Percentiles rank a stretch among this genome's conserved stretches.
These are phyloP conservation scores for Fraxinus floribunda DNA, from an alignment of 305 asterid species.

Conservation along the genomic window DNA sequence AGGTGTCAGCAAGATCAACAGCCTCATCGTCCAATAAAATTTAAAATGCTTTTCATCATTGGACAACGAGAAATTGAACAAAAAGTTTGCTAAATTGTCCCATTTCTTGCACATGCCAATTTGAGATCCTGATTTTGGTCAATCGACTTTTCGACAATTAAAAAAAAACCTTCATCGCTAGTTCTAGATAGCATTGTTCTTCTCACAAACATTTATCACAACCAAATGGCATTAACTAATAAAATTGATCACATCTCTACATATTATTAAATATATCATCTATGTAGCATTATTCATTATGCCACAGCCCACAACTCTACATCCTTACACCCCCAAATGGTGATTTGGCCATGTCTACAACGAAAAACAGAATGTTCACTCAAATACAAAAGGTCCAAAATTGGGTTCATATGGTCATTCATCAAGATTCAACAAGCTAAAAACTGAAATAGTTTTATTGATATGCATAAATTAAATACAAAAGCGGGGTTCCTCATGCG, in stretches of 20 bases:
- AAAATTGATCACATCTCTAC: not conserved
- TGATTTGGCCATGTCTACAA: not conserved
- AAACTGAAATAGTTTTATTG: not conserved
- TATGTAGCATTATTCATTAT: not conserved
- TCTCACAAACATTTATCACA: not conserved
- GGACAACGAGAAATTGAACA: not conserved
- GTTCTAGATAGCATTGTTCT: not conserved
- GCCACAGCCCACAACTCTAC: not conserved
- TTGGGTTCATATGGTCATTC: not conserved
- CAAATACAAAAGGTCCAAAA: not conserved
- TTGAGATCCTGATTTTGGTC: no score
- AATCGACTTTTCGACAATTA: no score
- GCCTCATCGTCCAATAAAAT: not conserved
- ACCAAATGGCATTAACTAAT: not conserved
- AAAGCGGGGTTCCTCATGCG: not conserved
- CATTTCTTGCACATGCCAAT: not conserved
- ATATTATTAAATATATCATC: no score
- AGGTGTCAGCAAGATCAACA: not conserved
- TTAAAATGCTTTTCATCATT: not conserved
- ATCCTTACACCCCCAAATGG: not conserved
- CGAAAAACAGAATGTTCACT: not conserved
- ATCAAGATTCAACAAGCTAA: not conserved
- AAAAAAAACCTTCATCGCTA: not conserved
- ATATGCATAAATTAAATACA: not conserved
- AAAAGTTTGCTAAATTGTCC: not conserved